Evolutionary conservation across 768 basidiomycete species (phyloP).

Genomic region (Tylopilus balloui): DNA sequence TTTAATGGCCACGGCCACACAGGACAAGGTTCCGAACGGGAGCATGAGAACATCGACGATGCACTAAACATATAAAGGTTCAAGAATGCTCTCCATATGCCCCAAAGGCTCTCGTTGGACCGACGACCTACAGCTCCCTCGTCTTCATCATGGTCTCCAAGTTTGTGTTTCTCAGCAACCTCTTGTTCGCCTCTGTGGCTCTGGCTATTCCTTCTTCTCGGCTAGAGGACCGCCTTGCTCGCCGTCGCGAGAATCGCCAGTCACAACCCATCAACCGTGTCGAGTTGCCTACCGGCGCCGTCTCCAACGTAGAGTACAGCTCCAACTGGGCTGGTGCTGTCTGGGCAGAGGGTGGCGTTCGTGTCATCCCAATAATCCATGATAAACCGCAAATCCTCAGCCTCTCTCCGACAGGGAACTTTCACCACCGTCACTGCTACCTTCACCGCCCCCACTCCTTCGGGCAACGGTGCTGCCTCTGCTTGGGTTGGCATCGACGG

Average conservation of each 20-base stretch:
- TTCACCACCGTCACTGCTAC: constrained; percentile 19
- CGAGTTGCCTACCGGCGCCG: background rate
- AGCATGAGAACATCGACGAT: constrained; percentile 1
- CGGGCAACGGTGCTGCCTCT: constrained; percentile 12
- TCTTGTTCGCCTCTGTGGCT: constrained; percentile 18
- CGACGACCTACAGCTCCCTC: background rate
- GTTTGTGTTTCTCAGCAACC: constrained; percentile 8
- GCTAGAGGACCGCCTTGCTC: constrained; percentile 10
- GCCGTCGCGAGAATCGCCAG: constrained; percentile 12
- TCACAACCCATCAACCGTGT: constrained; percentile 7
- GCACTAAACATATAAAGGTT: constrained; percentile 12
- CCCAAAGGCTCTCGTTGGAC: background rate
- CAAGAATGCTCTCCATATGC: background rate
- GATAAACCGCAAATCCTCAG: background rate
- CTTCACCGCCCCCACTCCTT: constrained; percentile 18
- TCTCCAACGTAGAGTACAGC: constrained; percentile 13
- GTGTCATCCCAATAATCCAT: background rate
- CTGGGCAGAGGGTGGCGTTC: constrained; percentile 6
- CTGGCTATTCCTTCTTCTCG: constrained; percentile 18
- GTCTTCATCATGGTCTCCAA: constrained; percentile 17
- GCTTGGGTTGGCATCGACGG: constrained; percentile 28
- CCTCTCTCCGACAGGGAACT: constrained; percentile 10
- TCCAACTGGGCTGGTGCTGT: constrained; percentile 20
- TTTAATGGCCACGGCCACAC: background rate
- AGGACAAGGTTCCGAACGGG: background rate